Conservation (phyloP, 1,139 yeast species). For the Scheffersomyces segobiensis region DNA sequence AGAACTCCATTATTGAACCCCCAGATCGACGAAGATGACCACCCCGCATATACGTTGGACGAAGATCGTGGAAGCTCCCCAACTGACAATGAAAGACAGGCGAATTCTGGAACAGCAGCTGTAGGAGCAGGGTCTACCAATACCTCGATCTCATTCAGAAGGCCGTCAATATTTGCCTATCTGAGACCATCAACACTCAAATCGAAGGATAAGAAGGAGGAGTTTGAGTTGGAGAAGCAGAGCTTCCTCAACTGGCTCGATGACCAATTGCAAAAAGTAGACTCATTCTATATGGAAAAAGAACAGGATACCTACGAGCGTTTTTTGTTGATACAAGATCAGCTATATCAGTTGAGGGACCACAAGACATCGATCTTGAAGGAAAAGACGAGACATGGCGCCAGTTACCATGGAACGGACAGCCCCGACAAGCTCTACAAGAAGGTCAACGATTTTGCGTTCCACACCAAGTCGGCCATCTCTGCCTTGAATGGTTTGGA, state of each 20-base stretch:
- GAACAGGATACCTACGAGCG: constrained; percentile 64
- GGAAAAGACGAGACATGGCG: constrained; percentile 8
- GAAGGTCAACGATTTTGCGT: constrained; percentile 33
- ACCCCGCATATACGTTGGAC: background rate
- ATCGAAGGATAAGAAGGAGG: constrained; percentile 17
- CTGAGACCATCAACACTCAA: constrained; percentile 20
- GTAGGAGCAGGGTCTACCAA: background rate
- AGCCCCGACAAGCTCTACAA: constrained; percentile 14
- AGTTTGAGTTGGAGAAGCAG: constrained; percentile 28
- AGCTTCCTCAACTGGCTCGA: constrained; percentile 67
- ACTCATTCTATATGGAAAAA: constrained; percentile 56
- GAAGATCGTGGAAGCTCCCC: background rate
- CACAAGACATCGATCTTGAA: constrained; percentile 36
- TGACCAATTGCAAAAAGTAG: constrained; percentile 56
- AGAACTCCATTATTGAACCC: constrained; percentile 19
- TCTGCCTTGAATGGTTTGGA: constrained; percentile 46
- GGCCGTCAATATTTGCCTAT: constrained; percentile 23
- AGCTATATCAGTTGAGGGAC: constrained; percentile 60
- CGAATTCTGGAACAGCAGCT: background rate
- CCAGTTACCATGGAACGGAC: constrained; percentile 1
- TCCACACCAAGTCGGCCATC: constrained; percentile 32
- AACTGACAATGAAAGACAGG: background rate
- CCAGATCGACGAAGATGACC: background rate
- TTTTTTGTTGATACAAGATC: constrained; percentile 64
- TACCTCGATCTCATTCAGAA: constrained; percentile 3